Evolutionary conservation across 2,329 filamentous ascomycete species (phyloP), one percentile per base, ranked within the genome.

Genomic region (Stemphylium beticola): DNA sequence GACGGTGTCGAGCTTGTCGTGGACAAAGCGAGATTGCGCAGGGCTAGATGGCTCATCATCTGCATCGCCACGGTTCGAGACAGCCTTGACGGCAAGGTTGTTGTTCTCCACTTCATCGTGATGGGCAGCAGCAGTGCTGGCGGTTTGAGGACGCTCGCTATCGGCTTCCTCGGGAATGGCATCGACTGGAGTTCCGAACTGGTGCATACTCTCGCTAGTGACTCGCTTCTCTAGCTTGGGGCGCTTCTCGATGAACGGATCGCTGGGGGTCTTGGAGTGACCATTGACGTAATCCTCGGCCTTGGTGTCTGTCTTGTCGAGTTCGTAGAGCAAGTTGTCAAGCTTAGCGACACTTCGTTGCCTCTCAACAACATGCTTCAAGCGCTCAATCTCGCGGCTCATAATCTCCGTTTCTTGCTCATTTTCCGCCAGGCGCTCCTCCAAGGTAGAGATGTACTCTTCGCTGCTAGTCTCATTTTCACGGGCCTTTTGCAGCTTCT

Each of bases 331-430:
- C 7, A 99, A 83, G 48, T 90, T 96, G 72, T 99, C 95, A 3
- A 99, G 84, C 75, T 97, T 96, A 36, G 95, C 95, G 3, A 99
- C 85, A 73, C 93, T 97, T 55, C 95, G 86, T 75, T 99, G 95
- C 43, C 96, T 90, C 75, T 98, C 93, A 46, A 99, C 87, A 7
- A 99, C 92, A 74, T 96, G 91, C 76, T 98, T 95, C 11, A 99
- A 82, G 31, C 93, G 87, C 68, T 97, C 91, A 60, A 99, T 91
- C 71, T 99, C 95, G 32, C 93, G 91, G 74, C 96, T 92, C 93
- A 99, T 97, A 57, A 97, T 80, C 74, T 98, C 95, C 61, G 91
- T 87, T 72, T 99, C 95, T 74, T 98, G 93, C 68, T 99, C 95
- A 2, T 93, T 89, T 76, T 99, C 95, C 0, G 95, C 95, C 8